Evolutionary conservation across 1,284 basidiomycete species (phyloP), one percentile per base, ranked within the genome.

Genomic region (Rhodotorula sp.): DNA sequence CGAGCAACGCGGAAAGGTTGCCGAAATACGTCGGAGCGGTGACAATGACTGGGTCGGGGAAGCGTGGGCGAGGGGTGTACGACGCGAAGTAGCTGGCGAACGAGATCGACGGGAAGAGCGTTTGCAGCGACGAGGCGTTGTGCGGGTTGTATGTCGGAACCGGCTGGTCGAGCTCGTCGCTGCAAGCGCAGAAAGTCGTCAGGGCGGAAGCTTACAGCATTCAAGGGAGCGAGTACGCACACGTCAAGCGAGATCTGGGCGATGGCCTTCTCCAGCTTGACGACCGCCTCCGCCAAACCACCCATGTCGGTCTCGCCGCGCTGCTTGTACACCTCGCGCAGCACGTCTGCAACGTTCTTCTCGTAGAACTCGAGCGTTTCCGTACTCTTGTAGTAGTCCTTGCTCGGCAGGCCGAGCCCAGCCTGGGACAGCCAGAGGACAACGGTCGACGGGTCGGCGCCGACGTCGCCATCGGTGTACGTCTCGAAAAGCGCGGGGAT

Each of bases 381-480:
- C 66, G 88, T 83, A 72, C 98, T 95, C 39, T 90, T 86, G 81
- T 94, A 98, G 81, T 98, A 97, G 83, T 95, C 92, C 89, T 92
- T 77, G 55, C 94, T 89, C 1, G 95, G 95, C 22, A 98, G 87
- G 44, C 94, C 92, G 13, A 97, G 85, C 19, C 84, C 86, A 13
- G 90, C 87, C 79, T 98, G 95, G 75, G 86, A 89, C 79, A 98
- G 88, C 89, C 90, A 94, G 27, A 95, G 85, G 0, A 88, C 87
- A 87, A 96, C 93, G 58, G 86, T 82, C 77, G 94, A 91, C 0
- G 96, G 94, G 79, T 97, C 92, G n/a, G 88, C 85, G 36, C 91
- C 92, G 46, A 90, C 88, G 78, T 98, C 94, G 54, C 96, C 95
- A 69, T 97, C 94, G 70, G 96, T 86, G 39, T 83, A 85, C 75